A percentile compares a stretch with the other conserved stretches of the same genome.
Evolutionary conservation across 116 monocot species (phyloP).

Genomic region (Papilionanthe hybrid): DNA sequence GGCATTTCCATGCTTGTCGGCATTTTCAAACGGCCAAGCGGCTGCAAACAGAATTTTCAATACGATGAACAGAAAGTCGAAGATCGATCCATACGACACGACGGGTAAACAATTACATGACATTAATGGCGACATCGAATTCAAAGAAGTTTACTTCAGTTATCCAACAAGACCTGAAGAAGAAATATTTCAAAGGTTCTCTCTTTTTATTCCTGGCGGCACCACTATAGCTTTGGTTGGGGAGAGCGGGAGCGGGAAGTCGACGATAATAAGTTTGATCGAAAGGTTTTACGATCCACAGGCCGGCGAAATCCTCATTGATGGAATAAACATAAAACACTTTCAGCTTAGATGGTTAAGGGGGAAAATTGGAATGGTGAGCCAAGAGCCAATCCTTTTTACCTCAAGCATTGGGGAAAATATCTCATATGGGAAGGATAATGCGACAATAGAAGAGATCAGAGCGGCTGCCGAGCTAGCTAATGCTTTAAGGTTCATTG

Average conservation of each 20-base stretch:
- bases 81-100: slow-evolving; percentile 5
- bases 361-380: slow-evolving; percentile 15
- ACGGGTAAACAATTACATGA: slow-evolving; percentile 1
- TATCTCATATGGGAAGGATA: slow-evolving; percentile 18
- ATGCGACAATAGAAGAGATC: slow-evolving; percentile 17
- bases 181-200: slow-evolving; percentile 5
- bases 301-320: slow-evolving; percentile 32
- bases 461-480: slow-evolving; percentile 14
- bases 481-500: slow-evolving; percentile 15
- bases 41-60: slow-evolving; percentile 5
- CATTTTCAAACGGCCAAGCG: slow-evolving; percentile 2
- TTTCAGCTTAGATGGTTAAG: slow-evolving; percentile 17
- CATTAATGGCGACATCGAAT: slow-evolving; percentile 8
- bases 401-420: slow-evolving; percentile 16
- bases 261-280: slow-evolving; percentile 25
- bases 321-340: slow-evolving; percentile 22
- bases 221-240: slow-evolving; percentile 22
- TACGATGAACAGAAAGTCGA: slow-evolving; percentile 2
- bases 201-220: slow-evolving; percentile 9
- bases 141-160: slow-evolving; percentile 10
- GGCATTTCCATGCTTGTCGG: slow-evolving; percentile 8
- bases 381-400: slow-evolving; percentile 17
- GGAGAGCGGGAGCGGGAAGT: slow-evolving; percentile 24
- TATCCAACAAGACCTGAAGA: slow-evolving; percentile 11
- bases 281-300: slow-evolving; percentile 46